A percentile compares a stretch with the other conserved stretches of the same genome.
Evolutionary conservation across 2,329 filamentous ascomycete species (phyloP).

Genomic region (Neophaeococcomyces mojaviensis): DNA sequence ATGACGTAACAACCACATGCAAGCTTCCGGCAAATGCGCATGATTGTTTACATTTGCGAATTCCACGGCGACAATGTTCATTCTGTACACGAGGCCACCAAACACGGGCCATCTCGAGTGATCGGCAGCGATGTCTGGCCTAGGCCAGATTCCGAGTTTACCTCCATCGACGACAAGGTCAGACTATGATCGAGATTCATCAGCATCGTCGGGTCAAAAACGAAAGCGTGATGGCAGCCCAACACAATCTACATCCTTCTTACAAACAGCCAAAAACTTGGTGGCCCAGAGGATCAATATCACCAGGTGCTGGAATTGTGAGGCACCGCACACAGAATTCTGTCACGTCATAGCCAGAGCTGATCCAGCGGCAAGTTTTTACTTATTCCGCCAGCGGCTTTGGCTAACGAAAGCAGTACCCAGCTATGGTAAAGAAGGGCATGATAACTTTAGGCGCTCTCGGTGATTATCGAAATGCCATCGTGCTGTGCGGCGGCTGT

Average conservation of each 20-base stretch:
- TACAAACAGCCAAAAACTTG: background rate
- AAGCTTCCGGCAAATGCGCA: too few relatives aligned
- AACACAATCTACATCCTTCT: background rate
- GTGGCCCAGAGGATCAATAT: background rate
- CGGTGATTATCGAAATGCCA: background rate
- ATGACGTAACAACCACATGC: too few relatives aligned
- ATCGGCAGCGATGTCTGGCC: too few relatives aligned
- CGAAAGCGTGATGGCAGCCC: background rate
- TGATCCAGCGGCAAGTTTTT: background rate
- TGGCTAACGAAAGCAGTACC: background rate
- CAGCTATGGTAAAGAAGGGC: background rate
- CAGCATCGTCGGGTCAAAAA: background rate
- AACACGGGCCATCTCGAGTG: too few relatives aligned
- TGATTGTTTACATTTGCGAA: too few relatives aligned
- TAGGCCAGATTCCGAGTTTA: too few relatives aligned
- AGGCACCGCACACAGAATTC: background rate
- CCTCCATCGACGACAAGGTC: too few relatives aligned
- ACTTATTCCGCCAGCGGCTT: background rate
- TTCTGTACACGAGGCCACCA: too few relatives aligned
- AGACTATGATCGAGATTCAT: slow-evolving; percentile 1
- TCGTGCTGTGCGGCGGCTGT: background rate
- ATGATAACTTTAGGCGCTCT: background rate
- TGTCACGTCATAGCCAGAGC: background rate
- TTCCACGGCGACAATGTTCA: too few relatives aligned
- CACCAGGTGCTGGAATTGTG: background rate